phyloP scores from a whole-genome alignment of 2,329 filamentous ascomycete species.

The Fusarium hainanense region DNA sequence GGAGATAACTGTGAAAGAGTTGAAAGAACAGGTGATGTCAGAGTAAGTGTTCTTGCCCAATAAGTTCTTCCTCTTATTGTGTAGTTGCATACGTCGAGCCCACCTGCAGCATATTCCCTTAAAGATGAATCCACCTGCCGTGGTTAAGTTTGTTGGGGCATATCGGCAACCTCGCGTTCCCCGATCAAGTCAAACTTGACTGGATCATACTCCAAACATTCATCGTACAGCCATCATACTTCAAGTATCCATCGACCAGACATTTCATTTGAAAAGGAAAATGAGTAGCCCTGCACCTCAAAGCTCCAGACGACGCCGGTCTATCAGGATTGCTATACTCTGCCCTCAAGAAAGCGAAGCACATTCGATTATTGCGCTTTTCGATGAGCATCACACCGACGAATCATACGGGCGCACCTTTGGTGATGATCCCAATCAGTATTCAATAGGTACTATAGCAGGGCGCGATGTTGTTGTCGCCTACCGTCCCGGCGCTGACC shows the following conservation, averaged over 20 bases:
- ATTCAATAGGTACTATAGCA: slow-evolving; percentile 4
- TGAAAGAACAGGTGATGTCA: background rate
- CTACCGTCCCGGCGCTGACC: slow-evolving; percentile 2
- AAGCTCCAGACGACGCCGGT: background rate
- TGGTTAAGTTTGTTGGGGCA: background rate
- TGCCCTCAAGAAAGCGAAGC: slow-evolving; percentile 1
- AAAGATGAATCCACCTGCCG: background rate
- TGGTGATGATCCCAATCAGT: background rate
- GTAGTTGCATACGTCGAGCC: background rate
- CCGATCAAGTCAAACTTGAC: background rate
- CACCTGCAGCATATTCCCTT: background rate
- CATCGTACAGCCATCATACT: background rate
- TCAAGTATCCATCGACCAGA: background rate
- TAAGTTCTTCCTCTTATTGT: background rate
- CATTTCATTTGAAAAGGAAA: background rate
- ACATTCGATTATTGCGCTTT: background rate
- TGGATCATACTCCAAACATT: background rate
- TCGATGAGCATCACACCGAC: background rate
- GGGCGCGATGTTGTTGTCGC: slow-evolving; percentile 5
- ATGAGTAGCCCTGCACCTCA: background rate
- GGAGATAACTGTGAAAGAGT: background rate
- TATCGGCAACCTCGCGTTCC: background rate
- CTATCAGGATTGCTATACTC: slow-evolving; percentile 8
- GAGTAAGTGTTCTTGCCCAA: background rate
- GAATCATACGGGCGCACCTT: background rate